Evolutionary conservation across 306 rosid genomes (phyloP), one percentile per base, ranked within the genome.

Genomic region (Rubus idaeus): DNA sequence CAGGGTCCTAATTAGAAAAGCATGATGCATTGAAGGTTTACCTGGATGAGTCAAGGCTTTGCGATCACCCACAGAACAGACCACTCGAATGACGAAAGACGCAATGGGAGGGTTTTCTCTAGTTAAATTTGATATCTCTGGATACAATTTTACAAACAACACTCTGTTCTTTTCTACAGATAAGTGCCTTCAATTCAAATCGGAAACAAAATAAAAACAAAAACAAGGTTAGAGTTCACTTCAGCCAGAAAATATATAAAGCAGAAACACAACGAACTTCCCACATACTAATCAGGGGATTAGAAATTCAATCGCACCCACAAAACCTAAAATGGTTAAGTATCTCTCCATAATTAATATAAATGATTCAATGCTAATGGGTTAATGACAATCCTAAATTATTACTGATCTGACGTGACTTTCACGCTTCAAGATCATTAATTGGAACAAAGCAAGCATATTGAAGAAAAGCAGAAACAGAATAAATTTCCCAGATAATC

Each of bases 31-130:
- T 21, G 4, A 40, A 7, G 41, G 42, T 65, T 81, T 76, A 96
- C 99, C 99, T 83, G 99, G 96, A 85, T 96, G 98, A 76, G 75
- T 75, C 73, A 91, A 82, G 74, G 94, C 63, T 80, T 83, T 92
- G 63, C 99, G 98, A 85, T 91, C 94, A 41, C 90, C 96, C 17
- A 62, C 88, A 39, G 97, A 96, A 86, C 86, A 83, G 66, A 96
- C 88, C 55, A 92, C 94, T 75, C 93, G 87, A 69, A 88, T 64
- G 62, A 86, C 72, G 86, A 96, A 96, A 80, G 99, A 92, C 17
- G 92, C 99, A 83, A 96, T 91, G 63, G 99, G 98, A 3, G 99
- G 99, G 73, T 90, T 84, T 4, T 91, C 96, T 80, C 96, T 92
- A 0, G 98, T 92, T 20, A 86, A 79, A 84, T 87, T 96, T 5